Conservation (phyloP, 2,329 filamentous ascomycete species). For the Hymenoscyphus albidus region DNA sequence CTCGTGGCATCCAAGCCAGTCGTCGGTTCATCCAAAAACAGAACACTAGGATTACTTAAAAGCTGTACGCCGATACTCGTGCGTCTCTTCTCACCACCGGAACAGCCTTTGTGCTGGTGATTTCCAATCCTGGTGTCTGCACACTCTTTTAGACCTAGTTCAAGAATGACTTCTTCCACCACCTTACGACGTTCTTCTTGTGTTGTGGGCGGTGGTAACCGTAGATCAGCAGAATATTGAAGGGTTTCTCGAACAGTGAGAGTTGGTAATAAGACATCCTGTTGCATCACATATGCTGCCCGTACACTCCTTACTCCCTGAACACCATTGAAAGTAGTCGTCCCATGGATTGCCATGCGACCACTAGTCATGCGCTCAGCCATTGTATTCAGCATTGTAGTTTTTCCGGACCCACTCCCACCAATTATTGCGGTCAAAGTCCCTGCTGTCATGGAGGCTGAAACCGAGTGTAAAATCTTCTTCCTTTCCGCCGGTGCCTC, state of each 20-base stretch:
- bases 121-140: conserved; percentile 72
- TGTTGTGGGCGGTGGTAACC: conserved; percentile 60
- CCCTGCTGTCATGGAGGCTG: conserved; percentile 60
- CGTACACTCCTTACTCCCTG: conserved; percentile 51
- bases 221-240: conserved; percentile 67
- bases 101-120: conserved; percentile 68
- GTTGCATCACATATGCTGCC: conserved; percentile 71
- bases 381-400: conserved; percentile 66
- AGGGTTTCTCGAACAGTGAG: conserved; percentile 74
- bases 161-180: conserved; percentile 73
- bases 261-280: conserved; percentile 69
- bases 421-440: conserved; percentile 73
- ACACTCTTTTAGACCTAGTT: conserved; percentile 73
- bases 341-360: conserved; percentile 49
- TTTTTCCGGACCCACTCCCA: conserved; percentile 70
- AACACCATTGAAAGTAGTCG: conserved; percentile 58
- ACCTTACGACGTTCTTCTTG: conserved; percentile 55
- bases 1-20: conserved; percentile 75
- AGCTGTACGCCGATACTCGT: conserved; percentile 76
- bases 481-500: conserved; percentile 39
- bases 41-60: conserved; percentile 71
- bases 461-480: conserved; percentile 58
- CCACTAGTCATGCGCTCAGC: conserved; percentile 61
- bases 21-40: conserved; percentile 77
- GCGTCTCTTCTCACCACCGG: conserved; percentile 72